Evolutionary conservation across 176 grass and related monocot genomes (phyloP).

Genomic region (Cocos nucifera): DNA sequence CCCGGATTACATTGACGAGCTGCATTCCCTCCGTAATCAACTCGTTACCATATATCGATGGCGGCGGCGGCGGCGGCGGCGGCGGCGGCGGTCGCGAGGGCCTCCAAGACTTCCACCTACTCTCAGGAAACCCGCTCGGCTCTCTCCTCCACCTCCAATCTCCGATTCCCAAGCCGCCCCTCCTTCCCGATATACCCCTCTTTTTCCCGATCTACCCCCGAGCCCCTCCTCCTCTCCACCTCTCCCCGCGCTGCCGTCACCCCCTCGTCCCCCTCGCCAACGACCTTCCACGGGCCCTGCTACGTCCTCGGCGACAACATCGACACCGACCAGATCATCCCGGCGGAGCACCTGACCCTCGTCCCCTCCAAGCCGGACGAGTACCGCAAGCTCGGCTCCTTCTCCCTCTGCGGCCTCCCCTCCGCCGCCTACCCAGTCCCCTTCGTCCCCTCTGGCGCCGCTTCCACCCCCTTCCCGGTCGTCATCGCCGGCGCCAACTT

Average conservation of each 20-base stretch:
- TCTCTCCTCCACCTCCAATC: not conserved
- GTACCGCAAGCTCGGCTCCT: conserved; percentile 80
- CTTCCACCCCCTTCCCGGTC: conserved; percentile 36
- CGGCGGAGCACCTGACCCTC: conserved; percentile 87
- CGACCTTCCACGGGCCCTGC: conserved; percentile 66
- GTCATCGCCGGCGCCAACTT: conserved; percentile 80
- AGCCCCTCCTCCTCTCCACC: not conserved
- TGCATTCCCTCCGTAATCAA: too few relatives aligned
- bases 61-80: conserved; percentile 3
- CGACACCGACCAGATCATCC: conserved; percentile 97
- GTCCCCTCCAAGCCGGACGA: conserved; percentile 89
- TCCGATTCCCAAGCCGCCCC: conserved; percentile 2
- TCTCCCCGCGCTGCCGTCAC: not conserved
- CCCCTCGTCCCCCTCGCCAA: conserved; percentile 17
- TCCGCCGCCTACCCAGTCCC: conserved; percentile 40
- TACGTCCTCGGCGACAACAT: conserved; percentile 90
- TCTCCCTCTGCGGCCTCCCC: conserved; percentile 58
- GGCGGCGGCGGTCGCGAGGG: not conserved
- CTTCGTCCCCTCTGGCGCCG: conserved; percentile 46
- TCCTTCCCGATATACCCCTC: conserved; percentile 12
- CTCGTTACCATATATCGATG: not conserved
- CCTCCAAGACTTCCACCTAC: not conserved
- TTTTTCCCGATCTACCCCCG: not conserved
- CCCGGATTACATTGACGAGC: too few relatives aligned
- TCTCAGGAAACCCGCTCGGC: not conserved